Base-by-base conservation (phyloP, 345 rosid genomes). In the Eutrema japonicum region DNA sequence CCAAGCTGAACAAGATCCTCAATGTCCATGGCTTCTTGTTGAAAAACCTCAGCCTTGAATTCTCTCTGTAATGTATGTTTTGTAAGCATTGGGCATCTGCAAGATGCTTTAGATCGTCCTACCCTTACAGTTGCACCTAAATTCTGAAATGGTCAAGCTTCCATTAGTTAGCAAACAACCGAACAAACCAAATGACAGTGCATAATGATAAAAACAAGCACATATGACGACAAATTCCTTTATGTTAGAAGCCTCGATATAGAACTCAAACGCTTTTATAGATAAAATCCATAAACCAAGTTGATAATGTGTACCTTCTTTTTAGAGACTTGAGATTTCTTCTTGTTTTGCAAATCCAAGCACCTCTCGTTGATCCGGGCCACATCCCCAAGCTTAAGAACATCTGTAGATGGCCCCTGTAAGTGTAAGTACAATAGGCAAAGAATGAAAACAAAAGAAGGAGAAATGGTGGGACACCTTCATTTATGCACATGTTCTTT, bases 1-100 rank as follows among this genome's bases (percentile, higher is more conserved):
- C 97, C 98, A 59, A 88, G 81, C 66, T 79, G 82, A 77, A 89
- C 89, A 63, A 89, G 97, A 83, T 91, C 96, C 82, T 91, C 97
- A 75, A 91, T 94, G 78, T 94, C 98, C 75, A 94, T 66, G 36
- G 89, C 91, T 63, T 79, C 97, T 61, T 51, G 84, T 68, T 89
- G 86, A 74, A 85, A 75, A 35, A 82, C 51, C 72, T 77, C 81
- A 40, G 66, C 72, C 78, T 80, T 85, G 70, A 94, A 91, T 63
- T 84, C 81, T 78, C 77, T 77, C 72, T 85, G 95, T 10, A 87
- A 78, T 61, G 81, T 86, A 47, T 86, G 84, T 78, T 87, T 88
- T 66, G 73, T 74, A 70, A 94, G 97, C 95, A 94, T 80, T 35
- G 97, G 97, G 75, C 98, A 94, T 83, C 88, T 91, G 66, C 77